Conservation (phyloP, 2,329 filamentous ascomycete species). For the Aspergillus carbonarius region DNA sequence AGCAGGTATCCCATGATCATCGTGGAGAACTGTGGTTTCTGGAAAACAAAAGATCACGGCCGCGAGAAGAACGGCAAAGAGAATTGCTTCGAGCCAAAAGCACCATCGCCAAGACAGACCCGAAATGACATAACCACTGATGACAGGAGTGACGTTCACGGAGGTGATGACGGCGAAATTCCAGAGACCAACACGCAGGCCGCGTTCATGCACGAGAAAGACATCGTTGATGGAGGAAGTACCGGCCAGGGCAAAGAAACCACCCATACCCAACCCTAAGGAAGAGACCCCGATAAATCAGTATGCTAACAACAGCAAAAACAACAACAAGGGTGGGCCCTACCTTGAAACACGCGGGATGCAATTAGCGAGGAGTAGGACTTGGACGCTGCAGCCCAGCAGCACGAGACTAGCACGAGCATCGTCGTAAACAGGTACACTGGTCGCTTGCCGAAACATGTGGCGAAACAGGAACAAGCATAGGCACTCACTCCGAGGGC, state of each 20-base stretch:
- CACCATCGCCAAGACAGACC: neutral
- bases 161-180: conserved; percentile 3
- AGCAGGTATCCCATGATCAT: no score
- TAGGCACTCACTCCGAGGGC: neutral
- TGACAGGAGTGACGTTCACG: conserved; percentile 1
- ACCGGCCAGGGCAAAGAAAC: neutral
- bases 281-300: no score
- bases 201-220: conserved; percentile 3
- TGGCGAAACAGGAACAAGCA: neutral
- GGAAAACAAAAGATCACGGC: neutral
- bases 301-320: no score
- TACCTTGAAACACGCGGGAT: neutral
- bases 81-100: neutral
- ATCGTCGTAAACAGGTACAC: neutral
- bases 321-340: no score
- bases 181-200: neutral
- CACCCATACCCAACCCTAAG: neutral
- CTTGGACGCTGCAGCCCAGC: neutral
- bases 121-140: conserved; percentile 1
- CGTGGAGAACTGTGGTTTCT: neutral
- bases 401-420: neutral
- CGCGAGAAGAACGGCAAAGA: neutral
- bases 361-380: neutral
- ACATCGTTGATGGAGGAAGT: neutral
- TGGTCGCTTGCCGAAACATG: neutral